Conservation (phyloP, 139 green algal species). For the Dunaliella primolecta region DNA sequence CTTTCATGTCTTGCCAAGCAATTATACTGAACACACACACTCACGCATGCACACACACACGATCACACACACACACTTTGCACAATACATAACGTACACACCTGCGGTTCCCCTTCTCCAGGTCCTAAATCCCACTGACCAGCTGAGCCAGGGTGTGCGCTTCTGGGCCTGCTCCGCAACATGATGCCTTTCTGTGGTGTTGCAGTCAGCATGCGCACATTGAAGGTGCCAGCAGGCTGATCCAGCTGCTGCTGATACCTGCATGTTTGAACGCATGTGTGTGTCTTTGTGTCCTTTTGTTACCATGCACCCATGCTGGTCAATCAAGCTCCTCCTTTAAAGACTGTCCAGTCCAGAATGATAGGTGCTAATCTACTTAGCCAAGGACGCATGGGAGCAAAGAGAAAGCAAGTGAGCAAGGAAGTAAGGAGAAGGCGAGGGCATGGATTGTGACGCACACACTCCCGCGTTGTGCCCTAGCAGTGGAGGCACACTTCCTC, state of each 20-base stretch:
- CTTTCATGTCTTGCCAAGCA: no score
- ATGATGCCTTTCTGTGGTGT: slow-evolving; percentile 2
- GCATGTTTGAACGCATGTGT: neutral
- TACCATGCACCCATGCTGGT: no score
- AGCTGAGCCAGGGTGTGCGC: neutral
- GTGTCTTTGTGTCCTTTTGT: neutral
- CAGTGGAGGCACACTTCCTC: no score
- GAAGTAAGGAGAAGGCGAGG: no score
- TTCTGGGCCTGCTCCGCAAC: neutral
- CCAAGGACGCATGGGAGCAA: no score
- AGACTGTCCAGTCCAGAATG: no score
- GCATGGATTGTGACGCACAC: no score
- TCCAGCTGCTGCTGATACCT: slow-evolving; percentile 5
- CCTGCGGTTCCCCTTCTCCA: neutral
- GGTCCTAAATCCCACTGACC: neutral
- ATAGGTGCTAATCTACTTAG: no score
- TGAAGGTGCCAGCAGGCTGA: neutral
- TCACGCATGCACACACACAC: neutral
- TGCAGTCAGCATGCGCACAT: slow-evolving; percentile 5
- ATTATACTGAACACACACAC: no score
- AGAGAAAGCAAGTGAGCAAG: no score
- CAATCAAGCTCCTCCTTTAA: no score
- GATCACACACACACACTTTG: neutral
- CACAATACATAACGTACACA: neutral
- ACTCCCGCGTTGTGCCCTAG: no score